These are phyloP conservation scores for Barbatosphaeria neglecta DNA, from an alignment of 495 filamentous ascomycete species.

Conservation along the genomic window DNA sequence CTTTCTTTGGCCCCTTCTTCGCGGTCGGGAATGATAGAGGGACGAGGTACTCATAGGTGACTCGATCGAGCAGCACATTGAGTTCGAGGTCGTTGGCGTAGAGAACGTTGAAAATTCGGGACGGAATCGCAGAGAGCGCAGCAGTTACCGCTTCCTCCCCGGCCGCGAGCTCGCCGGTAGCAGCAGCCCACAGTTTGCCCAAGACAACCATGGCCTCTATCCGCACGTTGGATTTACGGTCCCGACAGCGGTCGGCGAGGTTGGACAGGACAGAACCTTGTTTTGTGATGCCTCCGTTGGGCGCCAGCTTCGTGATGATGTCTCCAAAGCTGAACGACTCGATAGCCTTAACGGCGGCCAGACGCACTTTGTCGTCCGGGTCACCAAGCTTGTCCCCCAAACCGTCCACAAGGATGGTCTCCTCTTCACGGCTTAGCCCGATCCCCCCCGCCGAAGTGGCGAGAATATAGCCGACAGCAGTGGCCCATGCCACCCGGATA, in stretches of 20 bases:
- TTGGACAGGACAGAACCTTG: conserved; percentile 61
- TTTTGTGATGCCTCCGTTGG: conserved; percentile 56
- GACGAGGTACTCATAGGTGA: conserved; percentile 76
- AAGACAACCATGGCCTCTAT: conserved; percentile 76
- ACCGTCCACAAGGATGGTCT: conserved; percentile 55
- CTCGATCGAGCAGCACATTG: conserved; percentile 69
- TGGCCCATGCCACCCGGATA: conserved; percentile 77
- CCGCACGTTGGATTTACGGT: conserved; percentile 70
- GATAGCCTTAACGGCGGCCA: conserved; percentile 75
- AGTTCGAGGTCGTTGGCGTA: conserved; percentile 88
- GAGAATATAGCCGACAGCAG: conserved; percentile 68
- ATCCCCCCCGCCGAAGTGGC: conserved; percentile 77
- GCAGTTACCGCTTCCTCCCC: conserved; percentile 64
- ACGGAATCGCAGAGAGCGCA: conserved; percentile 67
- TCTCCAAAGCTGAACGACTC: conserved; percentile 65
- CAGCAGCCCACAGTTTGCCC: conserved; percentile 82
- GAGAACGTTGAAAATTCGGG: conserved; percentile 73
- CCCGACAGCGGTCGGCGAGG: conserved; percentile 79
- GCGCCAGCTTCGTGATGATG: conserved; percentile 68
- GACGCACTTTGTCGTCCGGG: conserved; percentile 77
- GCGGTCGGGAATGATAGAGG: conserved; percentile 78
- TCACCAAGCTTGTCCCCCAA: conserved; percentile 75
- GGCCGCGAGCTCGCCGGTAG: conserved; percentile 71
- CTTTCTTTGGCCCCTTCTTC: conserved; percentile 39
- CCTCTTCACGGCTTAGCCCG: conserved; percentile 67